Evolutionary conservation across 345 rosid species (phyloP), one percentile per base, ranked within the genome.

Genomic region (Fremontodendron californicum): DNA sequence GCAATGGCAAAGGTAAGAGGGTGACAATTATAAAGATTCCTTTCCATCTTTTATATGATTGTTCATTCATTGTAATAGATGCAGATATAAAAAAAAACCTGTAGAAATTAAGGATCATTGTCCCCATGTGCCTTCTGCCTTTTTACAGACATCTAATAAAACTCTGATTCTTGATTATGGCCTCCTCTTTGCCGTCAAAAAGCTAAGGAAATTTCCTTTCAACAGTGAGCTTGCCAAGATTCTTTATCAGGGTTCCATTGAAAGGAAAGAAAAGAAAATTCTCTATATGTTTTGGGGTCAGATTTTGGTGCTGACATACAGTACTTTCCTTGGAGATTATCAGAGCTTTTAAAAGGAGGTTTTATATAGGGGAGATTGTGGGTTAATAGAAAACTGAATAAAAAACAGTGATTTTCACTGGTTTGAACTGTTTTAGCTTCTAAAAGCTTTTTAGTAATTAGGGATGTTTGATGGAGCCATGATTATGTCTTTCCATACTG

Each of bases 391-490:
- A 6, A n/a, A 54, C 9, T 27, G 29, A 27, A n/a, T 25, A 2
- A 7, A 35, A 64, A 19, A 37, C 10, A 19, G 25, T 33, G 62
- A 4, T 29, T 51, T 52, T 52, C 23, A 6, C 25, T 19, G 23
- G 25, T 19, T 52, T 52, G 10, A 52, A 52, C 58, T 19, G 21
- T 19, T 19, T 19, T 52, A 2, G 7, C 13, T 18, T 18, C 3
- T 18, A 7, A 15, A 19, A 49, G 54, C 13, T n/a, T 55, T 11
- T n/a, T n/a, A n/a, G 54, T 67, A 15, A 43, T 54, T 11, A 35
- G 78, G 57, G 74, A 77, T 81, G 82, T 79, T 78, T 54, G 75
- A 78, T 52, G 78, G 79, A 69, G 25, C 80, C 51, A 71, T 82
- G 64, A 76, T 51, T 55, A 69, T 73, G 54, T 73, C 75, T 7